Evolutionary conservation across 2,329 filamentous ascomycete genomes (phyloP).

Genomic region (Cladosporium sp.): DNA sequence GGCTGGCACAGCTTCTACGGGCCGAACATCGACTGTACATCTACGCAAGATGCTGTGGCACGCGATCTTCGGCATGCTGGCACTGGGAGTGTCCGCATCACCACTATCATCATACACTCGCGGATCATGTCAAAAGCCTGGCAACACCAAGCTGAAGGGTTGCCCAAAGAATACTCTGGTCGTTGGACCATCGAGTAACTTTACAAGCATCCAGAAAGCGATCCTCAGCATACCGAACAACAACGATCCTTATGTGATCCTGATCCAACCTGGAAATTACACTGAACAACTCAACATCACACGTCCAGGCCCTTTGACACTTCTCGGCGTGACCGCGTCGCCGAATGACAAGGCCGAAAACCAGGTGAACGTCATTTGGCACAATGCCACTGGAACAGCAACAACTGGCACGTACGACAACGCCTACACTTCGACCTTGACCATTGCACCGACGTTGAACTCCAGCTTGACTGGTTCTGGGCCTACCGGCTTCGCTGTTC

Average conservation of each 20-base stretch:
- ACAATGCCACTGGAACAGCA: conserved; percentile 53
- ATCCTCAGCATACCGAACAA: conserved; percentile 49
- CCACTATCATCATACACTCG: not conserved
- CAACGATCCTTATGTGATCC: conserved; percentile 53
- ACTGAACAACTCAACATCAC: conserved; percentile 67
- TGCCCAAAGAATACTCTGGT: conserved; percentile 40
- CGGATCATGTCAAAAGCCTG: conserved; percentile 40
- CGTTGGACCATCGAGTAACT: conserved; percentile 29
- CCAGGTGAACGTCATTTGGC: conserved; percentile 60
- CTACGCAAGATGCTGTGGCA: not conserved
- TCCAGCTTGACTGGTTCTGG: conserved; percentile 63
- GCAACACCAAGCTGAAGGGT: conserved; percentile 39
- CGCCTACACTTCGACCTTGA: conserved; percentile 61
- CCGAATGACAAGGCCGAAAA: conserved; percentile 51
- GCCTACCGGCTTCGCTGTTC: conserved; percentile 62
- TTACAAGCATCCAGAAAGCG: conserved; percentile 49
- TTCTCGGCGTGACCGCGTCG: conserved; percentile 58
- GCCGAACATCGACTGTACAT: not conserved
- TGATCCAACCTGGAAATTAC: conserved; percentile 62
- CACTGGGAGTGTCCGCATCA: not conserved
- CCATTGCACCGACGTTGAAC: conserved; percentile 64
- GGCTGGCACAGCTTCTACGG: not conserved
- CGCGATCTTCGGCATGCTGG: not conserved
- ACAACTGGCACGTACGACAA: conserved; percentile 55
- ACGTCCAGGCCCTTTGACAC: conserved; percentile 59